A percentile compares a stretch with the other conserved stretches of the same genome.
Conservation (phyloP, 805 yeast genomes). For the Jamesozyma gamospora region DNA sequence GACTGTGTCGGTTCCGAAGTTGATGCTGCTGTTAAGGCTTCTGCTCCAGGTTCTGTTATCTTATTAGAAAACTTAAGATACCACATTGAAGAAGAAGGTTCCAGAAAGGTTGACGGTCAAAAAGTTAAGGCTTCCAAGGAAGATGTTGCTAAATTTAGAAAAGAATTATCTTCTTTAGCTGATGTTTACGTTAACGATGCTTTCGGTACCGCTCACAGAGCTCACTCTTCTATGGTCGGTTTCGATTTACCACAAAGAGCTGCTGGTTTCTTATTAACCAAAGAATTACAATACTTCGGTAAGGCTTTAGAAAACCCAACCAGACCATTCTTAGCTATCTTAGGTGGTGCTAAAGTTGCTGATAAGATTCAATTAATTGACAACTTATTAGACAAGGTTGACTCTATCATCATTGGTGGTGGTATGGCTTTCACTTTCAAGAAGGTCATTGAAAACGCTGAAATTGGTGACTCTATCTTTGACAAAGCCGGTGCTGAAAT, state of each 20-base stretch:
- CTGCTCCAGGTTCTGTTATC: constrained; percentile 72
- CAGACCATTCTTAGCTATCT: constrained; percentile 96
- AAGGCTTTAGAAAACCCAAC: constrained; percentile 97
- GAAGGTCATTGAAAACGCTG: constrained; percentile 76
- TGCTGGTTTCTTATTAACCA: constrained; percentile 96
- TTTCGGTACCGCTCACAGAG: constrained; percentile 99
- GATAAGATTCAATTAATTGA: constrained; percentile 98
- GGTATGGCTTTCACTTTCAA: constrained; percentile 99
- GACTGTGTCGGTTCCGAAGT: constrained; percentile 94
- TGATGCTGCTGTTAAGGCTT: constrained; percentile 64
- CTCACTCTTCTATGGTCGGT: constrained; percentile 99
- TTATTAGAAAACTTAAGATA: constrained; percentile 93
- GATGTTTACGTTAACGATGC: constrained; percentile 98
- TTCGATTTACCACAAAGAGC: constrained; percentile 92
- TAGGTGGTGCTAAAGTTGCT: constrained; percentile 99
- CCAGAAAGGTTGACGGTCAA: constrained; percentile 82
- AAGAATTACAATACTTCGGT: constrained; percentile 94
- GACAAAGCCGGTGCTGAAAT: constrained; percentile 94
- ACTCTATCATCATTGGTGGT: constrained; percentile 92
- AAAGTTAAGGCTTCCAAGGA: constrained; percentile 88
- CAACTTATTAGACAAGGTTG: constrained; percentile 92
- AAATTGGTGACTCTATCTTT: constrained; percentile 85
- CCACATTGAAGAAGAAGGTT: constrained; percentile 97
- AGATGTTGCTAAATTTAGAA: constrained; percentile 79
- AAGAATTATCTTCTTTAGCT: constrained; percentile 81